Evolutionary conservation across 176 grass and related monocot genomes (phyloP).

Genomic region (Rhynchospora tenuis): DNA sequence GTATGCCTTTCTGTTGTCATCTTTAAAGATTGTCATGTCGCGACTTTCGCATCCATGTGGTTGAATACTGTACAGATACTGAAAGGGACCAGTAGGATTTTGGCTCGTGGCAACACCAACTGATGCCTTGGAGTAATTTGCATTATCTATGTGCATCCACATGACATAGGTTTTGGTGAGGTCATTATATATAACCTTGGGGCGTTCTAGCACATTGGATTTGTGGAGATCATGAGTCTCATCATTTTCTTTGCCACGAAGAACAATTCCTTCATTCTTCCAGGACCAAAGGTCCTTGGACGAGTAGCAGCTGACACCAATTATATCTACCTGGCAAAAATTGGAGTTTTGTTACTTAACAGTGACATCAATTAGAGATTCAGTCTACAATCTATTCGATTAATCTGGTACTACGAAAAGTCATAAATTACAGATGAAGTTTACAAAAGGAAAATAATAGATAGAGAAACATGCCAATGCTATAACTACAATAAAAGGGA

Average conservation of each 20-base stretch:
- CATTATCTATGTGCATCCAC: constrained; percentile 99
- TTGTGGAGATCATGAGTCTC: constrained; percentile 81
- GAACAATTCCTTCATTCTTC: constrained; percentile 90
- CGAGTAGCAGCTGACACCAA: constrained; percentile 95
- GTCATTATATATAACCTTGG: constrained; percentile 96
- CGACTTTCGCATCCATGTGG: constrained; percentile 84
- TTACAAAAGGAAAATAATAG: neutral
- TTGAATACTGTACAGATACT: constrained; percentile 73
- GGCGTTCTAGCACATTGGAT: constrained; percentile 95
- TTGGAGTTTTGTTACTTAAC: constrained; percentile 12
- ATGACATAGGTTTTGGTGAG: constrained; percentile 69
- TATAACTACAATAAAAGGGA: neutral
- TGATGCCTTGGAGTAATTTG: constrained; percentile 86
- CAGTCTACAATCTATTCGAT: neutral
- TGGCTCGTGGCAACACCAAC: constrained; percentile 66
- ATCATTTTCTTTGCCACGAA: constrained; percentile 57
- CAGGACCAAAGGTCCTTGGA: constrained; percentile 84
- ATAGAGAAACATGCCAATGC: neutral
- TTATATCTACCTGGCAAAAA: constrained; percentile 71
- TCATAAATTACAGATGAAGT: neutral
- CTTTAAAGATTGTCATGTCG: constrained; percentile 97
- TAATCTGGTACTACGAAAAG: neutral
- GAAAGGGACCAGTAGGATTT: constrained; percentile 69
- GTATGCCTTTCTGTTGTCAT: constrained; percentile 87
- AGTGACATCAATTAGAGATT: neutral